Evolutionary conservation across 2,329 filamentous ascomycete genomes (phyloP), one percentile per base, ranked within the genome.

Genomic region (Pseudogymnoascus sp.): DNA sequence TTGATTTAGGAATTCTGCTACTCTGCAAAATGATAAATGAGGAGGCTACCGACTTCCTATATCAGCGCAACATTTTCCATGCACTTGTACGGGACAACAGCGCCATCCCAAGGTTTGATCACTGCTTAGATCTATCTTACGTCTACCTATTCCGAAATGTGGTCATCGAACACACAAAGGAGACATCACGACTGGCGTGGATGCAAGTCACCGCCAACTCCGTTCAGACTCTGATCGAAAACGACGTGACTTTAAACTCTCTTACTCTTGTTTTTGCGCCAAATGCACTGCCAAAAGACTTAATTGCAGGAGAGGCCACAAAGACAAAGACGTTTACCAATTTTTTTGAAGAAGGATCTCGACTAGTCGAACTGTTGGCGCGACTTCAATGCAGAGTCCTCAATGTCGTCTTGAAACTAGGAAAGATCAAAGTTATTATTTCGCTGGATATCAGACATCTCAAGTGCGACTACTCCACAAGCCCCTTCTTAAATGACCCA

Each of bases 331-430:
- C 62, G 3, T 70, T 69, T 35, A 61, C 65, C 0, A 64, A 68
- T 58, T 69, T 68, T 39, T 60, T 70, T 2, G 63, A 59, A 52
- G 41, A 59, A 7, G 30, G 37, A 4, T 62, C 66, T 9, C 33
- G 28, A 3, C 34, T 70, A 8, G 65, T 70, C 63, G 55, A 12
- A 13, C 60, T 62, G 18, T 55, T 70, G 10, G 57, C 34, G 5
- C 59, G 59, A 12, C 52, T 70, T 8, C 56, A 37, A 12, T 67
- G 66, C 23, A 64, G 62, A 45, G 58, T 37, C 3, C 59, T 69
- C 34, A 67, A 65, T 10, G 39, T 70, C 6, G 41, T 70, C 2
- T 23, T 69, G 3, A 69, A 66, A 15, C 65, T 67, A 28, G 58
- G 38, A 33, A 38, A 9, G 30, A 61, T 58, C 23, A 59, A 41